Evolutionary conservation across 1,284 basidiomycete species (phyloP), one percentile per base, ranked within the genome.

Genomic region (Ustilago esculenta): DNA sequence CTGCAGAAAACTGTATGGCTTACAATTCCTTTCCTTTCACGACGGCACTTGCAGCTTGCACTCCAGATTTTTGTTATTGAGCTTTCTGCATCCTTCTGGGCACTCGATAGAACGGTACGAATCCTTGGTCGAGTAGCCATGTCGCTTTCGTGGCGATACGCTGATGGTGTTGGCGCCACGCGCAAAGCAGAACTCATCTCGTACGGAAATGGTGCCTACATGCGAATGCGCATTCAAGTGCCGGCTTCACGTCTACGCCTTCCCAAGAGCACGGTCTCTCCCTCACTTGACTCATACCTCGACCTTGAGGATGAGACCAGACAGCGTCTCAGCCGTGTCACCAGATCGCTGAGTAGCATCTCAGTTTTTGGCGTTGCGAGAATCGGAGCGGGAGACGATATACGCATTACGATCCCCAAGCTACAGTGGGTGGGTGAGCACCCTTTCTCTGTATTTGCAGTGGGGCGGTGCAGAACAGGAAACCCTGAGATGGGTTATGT

Each of bases 401-500:
- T 74, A 17, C 40, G 54, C 20, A 42, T 74, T 32, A 54, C 47
- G 15, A 30, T 72, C 9, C 65, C 72, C 5, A 37, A 47, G 12
- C n/a, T 68, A 9, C 64, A 74, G 24, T 51, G 44, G 40, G 56
- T 72, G 6, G 46, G 51, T 14, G 53, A 60, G 11, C 72, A 74
- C 32, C 72, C 70, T 6, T 74, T 74, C 52, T 55, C 72, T 12
- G 65, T 74, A 12, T 46, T 67, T 8, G 33, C 44, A 1, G 46
- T 51, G 12, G 64, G 60, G n/a, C 48, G 47, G 4, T 36, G 52
- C 44, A 46, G 36, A 39, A 29, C 36, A 6, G 45, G 46, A 24
- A 23, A 29, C 14, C 23, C 33, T 9, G 36, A 41, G 3, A 39
- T 43, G 30, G 55, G 50, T 18, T 60, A 36, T n/a, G 23, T 66